Percentiles rank a stretch among this genome's conserved stretches.
Conservation (phyloP, 2,329 filamentous ascomycete genomes). For the Mariannaea sp. region DNA sequence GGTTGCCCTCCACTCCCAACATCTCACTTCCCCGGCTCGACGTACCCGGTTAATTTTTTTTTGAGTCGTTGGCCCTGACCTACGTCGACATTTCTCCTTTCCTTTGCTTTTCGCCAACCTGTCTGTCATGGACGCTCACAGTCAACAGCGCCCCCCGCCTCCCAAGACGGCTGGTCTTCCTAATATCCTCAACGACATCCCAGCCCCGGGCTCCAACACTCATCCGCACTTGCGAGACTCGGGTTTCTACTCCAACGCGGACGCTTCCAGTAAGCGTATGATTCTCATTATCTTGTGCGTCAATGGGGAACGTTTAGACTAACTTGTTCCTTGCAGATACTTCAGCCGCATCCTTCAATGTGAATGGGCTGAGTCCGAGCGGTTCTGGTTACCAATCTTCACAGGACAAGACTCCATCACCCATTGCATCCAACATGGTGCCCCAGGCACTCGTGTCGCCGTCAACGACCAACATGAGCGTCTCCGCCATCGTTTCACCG, state of each 20-base stretch:
- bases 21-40: constrained; percentile 1
- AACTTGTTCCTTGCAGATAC: constrained; percentile 40
- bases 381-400: constrained; percentile 56
- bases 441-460: constrained; percentile 62
- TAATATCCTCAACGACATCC: constrained; percentile 46
- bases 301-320: constrained; percentile 26
- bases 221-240: constrained; percentile 47
- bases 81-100: constrained; percentile 1
- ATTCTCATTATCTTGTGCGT: constrained; percentile 24
- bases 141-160: constrained; percentile 36
- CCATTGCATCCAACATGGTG: constrained; percentile 56
- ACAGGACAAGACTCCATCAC: constrained; percentile 67
- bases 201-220: constrained; percentile 33
- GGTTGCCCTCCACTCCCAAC: not conserved
- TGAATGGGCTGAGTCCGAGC: constrained; percentile 47
- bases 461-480: constrained; percentile 64
- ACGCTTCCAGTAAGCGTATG: constrained; percentile 51
- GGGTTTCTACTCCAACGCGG: constrained; percentile 51
- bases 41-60: not conserved
- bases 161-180: constrained; percentile 45
- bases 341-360: constrained; percentile 47
- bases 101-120: constrained; percentile 5
- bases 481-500: constrained; percentile 68
- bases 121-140: constrained; percentile 38
- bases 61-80: constrained; percentile 6